Evolutionary conservation across 2,329 filamentous ascomycete genomes (phyloP).

Genomic region (Teratosphaeria epicoccoides): DNA sequence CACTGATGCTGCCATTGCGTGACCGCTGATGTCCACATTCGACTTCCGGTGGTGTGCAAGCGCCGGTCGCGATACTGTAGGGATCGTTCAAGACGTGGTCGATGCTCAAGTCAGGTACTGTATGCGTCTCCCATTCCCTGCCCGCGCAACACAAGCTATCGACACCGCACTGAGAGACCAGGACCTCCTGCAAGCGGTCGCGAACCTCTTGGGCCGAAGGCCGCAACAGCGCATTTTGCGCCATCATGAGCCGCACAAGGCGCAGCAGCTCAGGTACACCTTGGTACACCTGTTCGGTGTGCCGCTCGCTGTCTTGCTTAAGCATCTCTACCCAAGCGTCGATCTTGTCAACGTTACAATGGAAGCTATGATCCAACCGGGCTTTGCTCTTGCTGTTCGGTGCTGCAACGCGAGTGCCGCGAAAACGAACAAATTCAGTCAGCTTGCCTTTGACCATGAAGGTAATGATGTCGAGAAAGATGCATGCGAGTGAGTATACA

Average conservation of each 20-base stretch:
- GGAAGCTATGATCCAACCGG: slow-evolving; percentile 55
- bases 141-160: slow-evolving; percentile 21
- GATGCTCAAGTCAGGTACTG: not conserved
- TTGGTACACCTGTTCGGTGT: slow-evolving; percentile 24
- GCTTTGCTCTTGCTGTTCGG: slow-evolving; percentile 8
- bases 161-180: slow-evolving; percentile 20
- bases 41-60: not conserved
- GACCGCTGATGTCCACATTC: not conserved
- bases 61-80: slow-evolving; percentile 1
- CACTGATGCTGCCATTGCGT: not conserved
- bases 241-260: slow-evolving; percentile 34
- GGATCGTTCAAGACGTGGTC: slow-evolving; percentile 1
- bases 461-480: slow-evolving; percentile 61
- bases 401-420: slow-evolving; percentile 45
- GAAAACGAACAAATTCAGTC: slow-evolving; percentile 55
- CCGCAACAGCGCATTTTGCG: slow-evolving; percentile 29
- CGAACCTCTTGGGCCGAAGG: slow-evolving; percentile 33
- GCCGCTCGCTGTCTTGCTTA: slow-evolving; percentile 14
- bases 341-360: slow-evolving; percentile 58
- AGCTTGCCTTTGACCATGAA: slow-evolving; percentile 59
- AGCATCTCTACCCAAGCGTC: slow-evolving; percentile 55
- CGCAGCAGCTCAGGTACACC: slow-evolving; percentile 32
- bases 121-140: slow-evolving; percentile 14
- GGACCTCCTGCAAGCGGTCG: slow-evolving; percentile 23
- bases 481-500: slow-evolving; percentile 61